Base-by-base conservation (phyloP, 1,284 basidiomycete species). In the Ceratobasidium sp. region DNA sequence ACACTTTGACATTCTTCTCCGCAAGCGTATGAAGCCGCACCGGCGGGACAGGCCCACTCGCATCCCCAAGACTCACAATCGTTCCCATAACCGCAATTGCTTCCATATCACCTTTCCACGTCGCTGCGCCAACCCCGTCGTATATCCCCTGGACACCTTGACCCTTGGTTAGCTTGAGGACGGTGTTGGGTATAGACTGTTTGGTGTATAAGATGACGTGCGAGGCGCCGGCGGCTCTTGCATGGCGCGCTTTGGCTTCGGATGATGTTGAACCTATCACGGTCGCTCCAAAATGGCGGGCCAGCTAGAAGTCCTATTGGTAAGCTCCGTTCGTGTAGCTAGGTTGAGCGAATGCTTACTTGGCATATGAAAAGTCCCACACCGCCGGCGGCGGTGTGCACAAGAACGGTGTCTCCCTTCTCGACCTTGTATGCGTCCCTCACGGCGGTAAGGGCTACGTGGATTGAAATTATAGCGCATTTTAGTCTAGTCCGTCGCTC, bases 241-340 rank as follows among this genome's bases (percentile, higher is more conserved):
- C 96, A 19, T 96, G 80, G 64, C 88, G 87, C 2, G 94, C 94
- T 81, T 99, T 99, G 79, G 90, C 93, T 24, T 83, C 81, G 0
- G 91, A 93, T 1, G 95, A 97, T 0, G 93, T 94, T 19, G 96
- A 98, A 1, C 94, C 97, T 78, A 99, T 98, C 29, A 98, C 94
- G 11, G 89, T 90, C 0, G 93, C 96, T 16, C 97, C 96, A 48
- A 84, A 78, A 61, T 84, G 79, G 46, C 80, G 80, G 56, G 76
- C 88, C 83, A 78, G 83, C 85, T 83, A 19, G 7, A 13, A 16
- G 37, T n/a, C 1, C 2, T 3, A 4, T 1, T 65, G 34, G 4
- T 53, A 19, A 53, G 51, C 24, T 51, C n/a, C 39, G n/a, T 19
- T 48, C 11, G n/a, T 41, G 11, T 1, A 79, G 76, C 43, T 68